Conservation (phyloP, 208 protist species). For the Phytomonas francai region DNA sequence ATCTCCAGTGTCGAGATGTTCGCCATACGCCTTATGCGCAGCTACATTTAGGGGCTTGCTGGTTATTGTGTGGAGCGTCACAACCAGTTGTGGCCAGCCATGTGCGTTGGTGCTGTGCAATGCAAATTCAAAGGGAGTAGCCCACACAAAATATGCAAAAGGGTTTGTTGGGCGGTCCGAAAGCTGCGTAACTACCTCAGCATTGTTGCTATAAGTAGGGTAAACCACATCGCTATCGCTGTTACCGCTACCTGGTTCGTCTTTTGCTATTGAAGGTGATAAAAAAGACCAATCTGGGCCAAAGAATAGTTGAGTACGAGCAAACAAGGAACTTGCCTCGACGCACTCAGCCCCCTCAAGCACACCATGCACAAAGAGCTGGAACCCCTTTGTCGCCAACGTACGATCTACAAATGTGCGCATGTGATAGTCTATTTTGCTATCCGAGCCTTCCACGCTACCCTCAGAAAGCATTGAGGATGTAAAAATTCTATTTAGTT, state of each 20-base stretch:
- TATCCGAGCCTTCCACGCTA: not conserved
- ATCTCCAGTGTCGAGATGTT: constrained; percentile 39
- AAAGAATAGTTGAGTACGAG: constrained; percentile 78
- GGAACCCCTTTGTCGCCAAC: constrained; percentile 33
- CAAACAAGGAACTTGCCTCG: constrained; percentile 50
- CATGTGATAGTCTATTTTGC: not conserved
- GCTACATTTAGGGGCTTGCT: constrained; percentile 18
- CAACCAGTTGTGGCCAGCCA: constrained; percentile 78
- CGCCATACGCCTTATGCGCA: constrained; percentile 23
- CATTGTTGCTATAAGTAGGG: constrained; percentile 57
- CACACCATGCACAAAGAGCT: constrained; percentile 70
- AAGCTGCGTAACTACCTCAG: constrained; percentile 78
- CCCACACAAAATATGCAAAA: constrained; percentile 62
- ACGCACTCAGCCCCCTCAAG: constrained; percentile 76
- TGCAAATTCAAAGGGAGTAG: constrained; percentile 73
- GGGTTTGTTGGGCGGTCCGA: constrained; percentile 44
- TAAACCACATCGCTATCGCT: constrained; percentile 25
- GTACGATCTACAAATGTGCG: not conserved
- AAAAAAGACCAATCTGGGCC: constrained; percentile 72
- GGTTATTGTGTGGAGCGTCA: constrained; percentile 69
- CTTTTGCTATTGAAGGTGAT: constrained; percentile 7
- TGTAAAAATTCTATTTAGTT: not conserved
- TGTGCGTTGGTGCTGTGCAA: constrained; percentile 73
- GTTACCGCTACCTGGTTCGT: not conserved
- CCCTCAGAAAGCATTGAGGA: not conserved